phyloP scores from a whole-genome alignment of 495 filamentous ascomycete genomes.

The Podospora pseudocomata region DNA sequence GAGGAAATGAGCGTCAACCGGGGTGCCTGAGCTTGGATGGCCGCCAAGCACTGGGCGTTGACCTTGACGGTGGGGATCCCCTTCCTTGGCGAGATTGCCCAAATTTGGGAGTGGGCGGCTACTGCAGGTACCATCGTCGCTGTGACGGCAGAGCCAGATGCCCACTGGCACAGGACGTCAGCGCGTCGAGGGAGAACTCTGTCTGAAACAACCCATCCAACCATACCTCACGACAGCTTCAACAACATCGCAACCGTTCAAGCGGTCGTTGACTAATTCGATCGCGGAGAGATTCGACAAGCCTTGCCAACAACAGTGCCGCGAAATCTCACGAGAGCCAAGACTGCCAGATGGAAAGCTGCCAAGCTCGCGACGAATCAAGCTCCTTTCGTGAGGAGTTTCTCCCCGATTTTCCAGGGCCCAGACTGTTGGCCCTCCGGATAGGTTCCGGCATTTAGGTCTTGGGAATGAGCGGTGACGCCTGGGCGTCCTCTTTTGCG shows the following conservation, averaged over 20 bases:
- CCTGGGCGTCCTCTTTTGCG: not conserved
- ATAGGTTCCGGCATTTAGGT: not conserved
- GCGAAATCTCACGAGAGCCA: not conserved
- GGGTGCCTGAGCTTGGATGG: constrained; percentile 27
- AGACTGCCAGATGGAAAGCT: not conserved
- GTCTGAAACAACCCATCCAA: too few relatives aligned
- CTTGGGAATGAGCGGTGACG: not conserved
- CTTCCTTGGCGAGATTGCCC: constrained; percentile 37
- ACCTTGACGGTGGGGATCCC: constrained; percentile 22
- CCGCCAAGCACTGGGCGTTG: constrained; percentile 17
- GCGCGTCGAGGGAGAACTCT: not conserved
- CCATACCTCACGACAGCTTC: too few relatives aligned
- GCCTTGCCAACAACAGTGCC: not conserved
- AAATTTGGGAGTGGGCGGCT: constrained; percentile 16
- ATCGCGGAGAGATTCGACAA: too few relatives aligned
- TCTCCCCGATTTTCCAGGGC: not conserved
- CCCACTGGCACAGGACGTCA: not conserved
- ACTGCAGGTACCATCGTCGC: constrained; percentile 28
- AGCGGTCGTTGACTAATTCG: too few relatives aligned
- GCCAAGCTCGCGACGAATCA: not conserved
- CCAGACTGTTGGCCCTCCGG: not conserved
- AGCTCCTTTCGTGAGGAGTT: not conserved
- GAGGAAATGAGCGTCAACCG: constrained; percentile 35
- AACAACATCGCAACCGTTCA: too few relatives aligned
- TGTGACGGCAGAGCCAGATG: constrained; percentile 8